Percentiles rank a stretch among this genome's conserved stretches.
These are phyloP conservation scores for Astrothelium macrocarpum DNA, from an alignment of 495 filamentous ascomycete genomes.

Conservation along the genomic window DNA sequence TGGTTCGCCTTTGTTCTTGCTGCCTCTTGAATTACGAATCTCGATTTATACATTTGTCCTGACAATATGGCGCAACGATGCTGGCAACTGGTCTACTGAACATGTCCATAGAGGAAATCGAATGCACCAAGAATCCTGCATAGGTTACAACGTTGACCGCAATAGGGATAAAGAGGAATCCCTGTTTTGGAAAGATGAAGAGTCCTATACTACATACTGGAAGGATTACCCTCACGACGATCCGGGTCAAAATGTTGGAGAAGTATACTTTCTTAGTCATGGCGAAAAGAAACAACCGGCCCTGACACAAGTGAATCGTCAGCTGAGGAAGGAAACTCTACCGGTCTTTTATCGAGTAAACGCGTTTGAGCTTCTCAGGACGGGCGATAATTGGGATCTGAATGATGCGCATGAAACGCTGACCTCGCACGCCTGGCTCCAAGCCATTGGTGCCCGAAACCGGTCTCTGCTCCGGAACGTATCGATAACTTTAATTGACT, in stretches of 20 bases:
- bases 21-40: neutral
- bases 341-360: neutral
- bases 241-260: neutral
- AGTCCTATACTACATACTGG: neutral
- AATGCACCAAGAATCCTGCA: neutral
- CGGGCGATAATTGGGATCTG: neutral
- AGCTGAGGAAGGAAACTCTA: neutral
- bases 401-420: neutral
- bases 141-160: neutral
- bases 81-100: neutral
- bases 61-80: neutral
- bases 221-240: neutral
- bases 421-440: neutral
- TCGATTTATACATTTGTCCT: neutral
- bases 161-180: neutral
- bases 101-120: neutral
- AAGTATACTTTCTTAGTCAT: neutral
- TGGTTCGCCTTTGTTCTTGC: neutral
- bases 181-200: neutral
- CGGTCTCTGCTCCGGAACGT: neutral
- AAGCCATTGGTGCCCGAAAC: neutral
- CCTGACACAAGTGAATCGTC: neutral
- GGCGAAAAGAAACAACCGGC: neutral
- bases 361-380: neutral
- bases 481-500: neutral